Percentiles rank a stretch among this genome's conserved stretches.
Conservation (phyloP, 2,329 filamentous ascomycete species). For the Fusarium foetens region DNA sequence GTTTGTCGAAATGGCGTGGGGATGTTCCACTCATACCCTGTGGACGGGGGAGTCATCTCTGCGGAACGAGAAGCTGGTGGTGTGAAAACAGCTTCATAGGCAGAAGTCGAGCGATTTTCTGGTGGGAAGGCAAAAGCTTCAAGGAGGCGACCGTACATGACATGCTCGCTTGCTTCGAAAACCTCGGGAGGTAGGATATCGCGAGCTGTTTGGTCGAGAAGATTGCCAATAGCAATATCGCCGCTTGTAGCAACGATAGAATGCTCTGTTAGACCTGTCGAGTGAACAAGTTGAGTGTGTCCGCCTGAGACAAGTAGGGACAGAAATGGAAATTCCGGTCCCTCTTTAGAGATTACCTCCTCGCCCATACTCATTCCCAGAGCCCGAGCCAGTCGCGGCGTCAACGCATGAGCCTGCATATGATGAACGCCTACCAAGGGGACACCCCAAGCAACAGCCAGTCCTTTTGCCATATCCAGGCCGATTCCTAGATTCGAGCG, state of each 20-base stretch:
- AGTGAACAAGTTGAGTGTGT: constrained; percentile 87
- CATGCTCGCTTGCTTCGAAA: constrained; percentile 64
- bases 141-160: constrained; percentile 84
- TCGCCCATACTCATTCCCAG: constrained; percentile 53
- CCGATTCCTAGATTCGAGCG: constrained; percentile 79
- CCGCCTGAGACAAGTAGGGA: constrained; percentile 92
- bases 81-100: constrained; percentile 60
- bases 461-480: constrained; percentile 85
- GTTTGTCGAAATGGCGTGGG: constrained; percentile 71
- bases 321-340: constrained; percentile 81
- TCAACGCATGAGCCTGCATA: constrained; percentile 97
- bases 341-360: neutral
- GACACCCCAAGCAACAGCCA: constrained; percentile 83
- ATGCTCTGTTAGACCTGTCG: constrained; percentile 74
- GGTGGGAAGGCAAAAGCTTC: constrained; percentile 80
- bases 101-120: constrained; percentile 9
- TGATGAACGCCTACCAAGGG: constrained; percentile 91
- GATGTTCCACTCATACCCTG: constrained; percentile 69
- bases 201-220: constrained; percentile 87
- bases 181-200: constrained; percentile 73
- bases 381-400: constrained; percentile 78
- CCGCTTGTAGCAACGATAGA: constrained; percentile 75
- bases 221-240: constrained; percentile 91
- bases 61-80: constrained; percentile 67
- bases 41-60: constrained; percentile 60